These are phyloP conservation scores for Graphilbum ipis-grandicollis DNA, from an alignment of 2,329 filamentous ascomycete species.

Conservation along the genomic window DNA sequence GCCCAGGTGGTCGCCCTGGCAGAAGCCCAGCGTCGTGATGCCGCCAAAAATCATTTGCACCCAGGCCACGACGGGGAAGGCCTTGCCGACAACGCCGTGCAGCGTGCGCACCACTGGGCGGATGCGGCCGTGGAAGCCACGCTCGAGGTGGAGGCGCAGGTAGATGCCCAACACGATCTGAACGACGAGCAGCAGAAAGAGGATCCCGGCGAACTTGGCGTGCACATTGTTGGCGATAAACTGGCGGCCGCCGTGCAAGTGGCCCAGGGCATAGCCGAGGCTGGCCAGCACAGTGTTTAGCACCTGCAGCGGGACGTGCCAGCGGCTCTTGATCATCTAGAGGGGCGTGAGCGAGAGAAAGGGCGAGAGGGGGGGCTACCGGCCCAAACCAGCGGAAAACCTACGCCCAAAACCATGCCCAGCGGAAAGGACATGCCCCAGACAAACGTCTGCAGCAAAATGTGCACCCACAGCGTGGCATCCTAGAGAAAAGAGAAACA, in stretches of 20 bases:
- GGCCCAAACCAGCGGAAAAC: slow-evolving; percentile 18
- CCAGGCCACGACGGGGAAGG: slow-evolving; percentile 77
- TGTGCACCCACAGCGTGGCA: slow-evolving; percentile 81
- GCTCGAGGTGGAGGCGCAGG: slow-evolving; percentile 75
- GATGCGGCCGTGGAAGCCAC: slow-evolving; percentile 59
- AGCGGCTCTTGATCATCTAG: slow-evolving; percentile 74
- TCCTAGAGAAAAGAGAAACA: too few species aligned
- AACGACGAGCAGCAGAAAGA: slow-evolving; percentile 61
- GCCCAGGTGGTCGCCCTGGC: slow-evolving; percentile 74
- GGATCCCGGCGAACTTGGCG: slow-evolving; percentile 56
- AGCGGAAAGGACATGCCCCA: slow-evolving; percentile 88
- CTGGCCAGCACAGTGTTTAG: slow-evolving; percentile 59
- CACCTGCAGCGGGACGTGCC: slow-evolving; percentile 83
- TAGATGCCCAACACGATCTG: slow-evolving; percentile 76
- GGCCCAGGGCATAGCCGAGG: slow-evolving; percentile 78
- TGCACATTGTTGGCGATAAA: slow-evolving; percentile 66
- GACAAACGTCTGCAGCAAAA: slow-evolving; percentile 68
- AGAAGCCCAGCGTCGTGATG: slow-evolving; percentile 84
- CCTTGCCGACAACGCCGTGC: slow-evolving; percentile 73
- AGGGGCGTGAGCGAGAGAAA: neutral
- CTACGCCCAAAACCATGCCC: slow-evolving; percentile 86
- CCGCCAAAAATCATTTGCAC: slow-evolving; percentile 91
- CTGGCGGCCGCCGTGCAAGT: slow-evolving; percentile 75
- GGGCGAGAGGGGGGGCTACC: neutral
- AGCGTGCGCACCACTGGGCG: slow-evolving; percentile 51